Evolutionary conservation across 176 grass and related monocot species (phyloP).

Genomic region (Leersia perrieri): DNA sequence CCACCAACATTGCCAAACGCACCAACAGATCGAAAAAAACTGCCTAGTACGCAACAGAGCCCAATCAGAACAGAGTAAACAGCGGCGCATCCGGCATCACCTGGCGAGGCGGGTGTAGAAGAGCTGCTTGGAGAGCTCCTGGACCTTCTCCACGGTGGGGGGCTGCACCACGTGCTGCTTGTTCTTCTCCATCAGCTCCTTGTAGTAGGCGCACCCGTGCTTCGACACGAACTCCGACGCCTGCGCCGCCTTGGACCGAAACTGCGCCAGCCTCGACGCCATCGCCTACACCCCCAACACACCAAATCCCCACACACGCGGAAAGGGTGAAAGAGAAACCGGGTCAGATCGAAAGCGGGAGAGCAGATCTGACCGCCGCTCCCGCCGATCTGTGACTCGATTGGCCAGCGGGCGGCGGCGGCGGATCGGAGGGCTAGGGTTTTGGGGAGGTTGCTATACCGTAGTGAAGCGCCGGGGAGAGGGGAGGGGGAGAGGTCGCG

Average conservation of each 20-base stretch:
- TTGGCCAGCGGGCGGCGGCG: neutral
- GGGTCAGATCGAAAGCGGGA: neutral
- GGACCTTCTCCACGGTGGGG: slow-evolving; percentile 77
- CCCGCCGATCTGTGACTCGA: neutral
- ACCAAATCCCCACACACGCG: slow-evolving; percentile 9
- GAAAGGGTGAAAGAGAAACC: neutral
- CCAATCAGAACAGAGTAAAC: neutral
- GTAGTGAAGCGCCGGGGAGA: slow-evolving; percentile 25
- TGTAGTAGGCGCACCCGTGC: slow-evolving; percentile 61
- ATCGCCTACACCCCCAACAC: slow-evolving; percentile 41
- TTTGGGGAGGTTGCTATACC: slow-evolving; percentile 18
- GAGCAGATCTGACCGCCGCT: slow-evolving; percentile 37
- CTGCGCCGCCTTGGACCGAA: slow-evolving; percentile 58
- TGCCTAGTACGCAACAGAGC: neutral
- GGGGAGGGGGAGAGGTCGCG: neutral
- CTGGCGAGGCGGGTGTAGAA: slow-evolving; percentile 94
- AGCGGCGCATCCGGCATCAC: slow-evolving; percentile 21
- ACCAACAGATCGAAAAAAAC: slow-evolving; percentile 11
- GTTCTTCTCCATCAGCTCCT: slow-evolving; percentile 91
- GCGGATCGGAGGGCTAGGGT: neutral
- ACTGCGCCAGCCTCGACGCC: slow-evolving; percentile 78
- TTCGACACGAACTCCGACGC: slow-evolving; percentile 59
- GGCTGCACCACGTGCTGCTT: slow-evolving; percentile 76
- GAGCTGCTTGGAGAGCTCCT: slow-evolving; percentile 91
- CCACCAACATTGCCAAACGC: neutral